Percentiles rank a stretch among this genome's conserved stretches.
These are phyloP conservation scores for Cystobasidium slooffiae DNA, from an alignment of 1,284 basidiomycete species.

Conservation along the genomic window DNA sequence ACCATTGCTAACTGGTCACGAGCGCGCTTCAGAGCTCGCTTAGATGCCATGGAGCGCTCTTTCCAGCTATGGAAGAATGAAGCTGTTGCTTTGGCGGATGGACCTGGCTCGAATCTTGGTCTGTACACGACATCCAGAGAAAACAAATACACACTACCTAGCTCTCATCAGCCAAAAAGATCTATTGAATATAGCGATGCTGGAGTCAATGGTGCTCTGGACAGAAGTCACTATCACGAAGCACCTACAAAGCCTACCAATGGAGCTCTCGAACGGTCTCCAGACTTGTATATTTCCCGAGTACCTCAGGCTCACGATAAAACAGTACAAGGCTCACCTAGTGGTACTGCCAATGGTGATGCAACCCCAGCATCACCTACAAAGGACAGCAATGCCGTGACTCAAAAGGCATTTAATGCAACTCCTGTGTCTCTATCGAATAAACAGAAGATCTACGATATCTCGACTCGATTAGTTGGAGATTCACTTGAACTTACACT, in stretches of 20 bases:
- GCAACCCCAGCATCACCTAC: constrained; percentile 22
- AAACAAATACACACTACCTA: not conserved
- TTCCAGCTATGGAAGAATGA: constrained; percentile 40
- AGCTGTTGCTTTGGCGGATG: constrained; percentile 43
- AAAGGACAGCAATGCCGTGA: constrained; percentile 20
- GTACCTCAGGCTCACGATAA: not conserved
- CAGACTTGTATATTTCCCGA: constrained; percentile 4
- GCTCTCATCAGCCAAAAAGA: no score
- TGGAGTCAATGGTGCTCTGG: constrained; percentile 14
- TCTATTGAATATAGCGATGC: not conserved
- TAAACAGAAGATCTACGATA: constrained; percentile 51
- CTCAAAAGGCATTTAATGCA: constrained; percentile 48
- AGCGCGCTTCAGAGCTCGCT: constrained; percentile 25
- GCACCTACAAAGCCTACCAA: not conserved
- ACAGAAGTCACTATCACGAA: not conserved
- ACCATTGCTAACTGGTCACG: constrained; percentile 49
- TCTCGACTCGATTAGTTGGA: constrained; percentile 49
- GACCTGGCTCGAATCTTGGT: constrained; percentile 38
- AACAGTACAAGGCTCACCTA: not conserved
- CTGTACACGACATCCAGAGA: not conserved
- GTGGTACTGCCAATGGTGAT: constrained; percentile 1
- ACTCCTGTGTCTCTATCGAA: constrained; percentile 46
- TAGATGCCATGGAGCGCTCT: constrained; percentile 37
- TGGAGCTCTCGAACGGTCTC: not conserved
- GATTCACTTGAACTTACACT: constrained; percentile 51